phyloP scores from a whole-genome alignment of 441 rosid species.

The Croton setiger region DNA sequence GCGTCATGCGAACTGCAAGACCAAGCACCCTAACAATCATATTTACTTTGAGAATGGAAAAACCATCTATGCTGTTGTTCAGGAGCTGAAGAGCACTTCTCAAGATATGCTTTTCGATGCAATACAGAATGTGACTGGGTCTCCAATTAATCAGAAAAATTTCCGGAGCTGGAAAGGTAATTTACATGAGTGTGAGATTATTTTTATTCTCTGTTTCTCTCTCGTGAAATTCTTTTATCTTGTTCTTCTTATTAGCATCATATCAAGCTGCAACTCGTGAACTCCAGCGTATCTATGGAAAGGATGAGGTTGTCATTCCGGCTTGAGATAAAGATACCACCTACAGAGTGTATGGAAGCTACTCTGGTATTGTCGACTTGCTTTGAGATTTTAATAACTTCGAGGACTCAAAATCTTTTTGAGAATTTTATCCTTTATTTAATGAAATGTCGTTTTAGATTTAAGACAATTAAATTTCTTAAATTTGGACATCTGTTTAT shows the following conservation, averaged over 20 bases:
- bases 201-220: not conserved
- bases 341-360: constrained; percentile 20
- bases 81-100: constrained; percentile 66
- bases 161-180: constrained; percentile 66
- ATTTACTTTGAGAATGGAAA: constrained; percentile 72
- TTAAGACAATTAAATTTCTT: constrained; percentile 8
- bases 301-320: constrained; percentile 36
- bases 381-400: constrained; percentile 27
- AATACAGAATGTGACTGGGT: constrained; percentile 56
- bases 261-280: constrained; percentile 68
- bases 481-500: not conserved
- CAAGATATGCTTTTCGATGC: constrained; percentile 55
- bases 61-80: constrained; percentile 63
- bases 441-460: not conserved
- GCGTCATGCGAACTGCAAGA: constrained; percentile 78
- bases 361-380: constrained; percentile 19
- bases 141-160: constrained; percentile 61
- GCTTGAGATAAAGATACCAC: constrained; percentile 35
- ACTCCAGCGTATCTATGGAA: constrained; percentile 76
- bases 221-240: constrained; percentile 4
- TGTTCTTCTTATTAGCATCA: constrained; percentile 46
- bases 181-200: constrained; percentile 3
- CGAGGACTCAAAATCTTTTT: constrained; percentile 19
- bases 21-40: constrained; percentile 76
- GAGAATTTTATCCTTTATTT: not conserved